Conservation (phyloP, 805 yeast species). For the Lipomyces sp. region DNA sequence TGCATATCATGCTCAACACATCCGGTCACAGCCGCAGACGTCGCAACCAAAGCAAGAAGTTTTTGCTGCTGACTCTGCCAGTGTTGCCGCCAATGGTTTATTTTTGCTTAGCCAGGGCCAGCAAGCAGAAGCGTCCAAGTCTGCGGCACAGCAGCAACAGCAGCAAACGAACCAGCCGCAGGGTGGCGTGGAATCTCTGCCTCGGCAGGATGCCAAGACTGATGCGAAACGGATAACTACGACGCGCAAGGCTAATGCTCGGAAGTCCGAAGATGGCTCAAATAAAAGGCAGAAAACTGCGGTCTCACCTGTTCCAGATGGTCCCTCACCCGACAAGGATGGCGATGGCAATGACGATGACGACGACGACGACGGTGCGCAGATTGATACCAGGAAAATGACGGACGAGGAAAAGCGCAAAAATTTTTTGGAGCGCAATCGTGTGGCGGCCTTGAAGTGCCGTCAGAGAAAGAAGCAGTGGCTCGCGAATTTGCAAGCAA, state of each 20-base stretch:
- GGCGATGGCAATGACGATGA: slow-evolving; percentile 9
- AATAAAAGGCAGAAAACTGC: slow-evolving; percentile 3
- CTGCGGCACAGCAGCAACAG: slow-evolving; percentile 16
- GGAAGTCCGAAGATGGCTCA: not conserved
- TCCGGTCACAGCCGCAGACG: not conserved
- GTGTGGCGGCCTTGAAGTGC: slow-evolving; percentile 94
- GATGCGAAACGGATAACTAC: not conserved
- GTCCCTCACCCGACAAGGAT: not conserved
- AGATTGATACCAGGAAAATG: slow-evolving; percentile 35
- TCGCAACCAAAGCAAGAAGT: slow-evolving; percentile 5
- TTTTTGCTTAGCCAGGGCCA: slow-evolving; percentile 36
- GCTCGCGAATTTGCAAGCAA: slow-evolving; percentile 76
- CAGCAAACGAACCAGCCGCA: not conserved
- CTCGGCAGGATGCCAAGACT: not conserved
- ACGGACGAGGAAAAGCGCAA: slow-evolving; percentile 73
- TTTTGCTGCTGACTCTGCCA: slow-evolving; percentile 26
- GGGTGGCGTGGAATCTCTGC: too few relatives aligned
- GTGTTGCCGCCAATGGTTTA: slow-evolving; percentile 37
- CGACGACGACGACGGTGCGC: slow-evolving; percentile 3
- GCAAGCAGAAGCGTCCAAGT: slow-evolving; percentile 22
- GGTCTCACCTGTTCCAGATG: not conserved
- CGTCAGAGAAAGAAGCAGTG: slow-evolving; percentile 90
- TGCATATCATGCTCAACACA: slow-evolving; percentile 1
- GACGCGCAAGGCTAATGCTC: slow-evolving; percentile 2
- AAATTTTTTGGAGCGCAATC: slow-evolving; percentile 79